A percentile compares a stretch with the other conserved stretches of the same genome.
Evolutionary conservation across 2,329 filamentous ascomycete genomes (phyloP).

Genomic region (Fusarium neocosmosporiellum): DNA sequence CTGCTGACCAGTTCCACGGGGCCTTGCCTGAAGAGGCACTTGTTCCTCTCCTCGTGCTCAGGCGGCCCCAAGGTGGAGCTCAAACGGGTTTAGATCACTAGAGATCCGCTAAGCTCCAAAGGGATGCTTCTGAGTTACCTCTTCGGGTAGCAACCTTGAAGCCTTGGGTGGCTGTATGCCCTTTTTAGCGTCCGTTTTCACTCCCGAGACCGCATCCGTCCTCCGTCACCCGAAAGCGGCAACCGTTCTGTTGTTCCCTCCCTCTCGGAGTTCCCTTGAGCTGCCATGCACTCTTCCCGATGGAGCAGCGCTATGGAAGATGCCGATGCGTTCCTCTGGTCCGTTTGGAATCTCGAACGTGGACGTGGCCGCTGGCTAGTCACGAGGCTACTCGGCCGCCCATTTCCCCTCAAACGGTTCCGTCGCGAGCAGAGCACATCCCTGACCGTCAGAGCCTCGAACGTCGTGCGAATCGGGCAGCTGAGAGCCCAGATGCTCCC

Average conservation of each 20-base stretch:
- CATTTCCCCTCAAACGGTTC: conserved; percentile 29
- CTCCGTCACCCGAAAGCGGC: conserved; percentile 31
- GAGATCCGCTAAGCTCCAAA: background rate
- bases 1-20: conserved; percentile 42
- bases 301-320: conserved; percentile 12
- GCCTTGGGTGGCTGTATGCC: conserved; percentile 16
- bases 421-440: conserved; percentile 27
- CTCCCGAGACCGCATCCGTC: conserved; percentile 28
- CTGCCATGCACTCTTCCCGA: conserved; percentile 13
- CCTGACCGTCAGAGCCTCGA: conserved; percentile 13
- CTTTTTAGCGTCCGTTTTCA: conserved; percentile 29
- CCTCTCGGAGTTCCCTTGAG: conserved; percentile 20
- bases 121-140: conserved; percentile 19
- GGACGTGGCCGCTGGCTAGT: conserved; percentile 10
- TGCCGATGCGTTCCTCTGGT: conserved; percentile 14
- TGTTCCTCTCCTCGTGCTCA: conserved; percentile 38
- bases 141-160: conserved; percentile 6
- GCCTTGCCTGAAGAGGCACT: conserved; percentile 41
- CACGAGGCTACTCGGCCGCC: conserved; percentile 20
- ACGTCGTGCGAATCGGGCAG: conserved; percentile 27
- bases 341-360: conserved; percentile 42
- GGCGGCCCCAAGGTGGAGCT: conserved; percentile 19
- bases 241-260: conserved; percentile 26
- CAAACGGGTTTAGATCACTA: conserved; percentile 14
- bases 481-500: conserved; percentile 19